A percentile compares a stretch with the other conserved stretches of the same genome.
These are phyloP conservation scores for Lecanicillium sp. DNA, from an alignment of 2,329 filamentous ascomycete species.

Conservation along the genomic window DNA sequence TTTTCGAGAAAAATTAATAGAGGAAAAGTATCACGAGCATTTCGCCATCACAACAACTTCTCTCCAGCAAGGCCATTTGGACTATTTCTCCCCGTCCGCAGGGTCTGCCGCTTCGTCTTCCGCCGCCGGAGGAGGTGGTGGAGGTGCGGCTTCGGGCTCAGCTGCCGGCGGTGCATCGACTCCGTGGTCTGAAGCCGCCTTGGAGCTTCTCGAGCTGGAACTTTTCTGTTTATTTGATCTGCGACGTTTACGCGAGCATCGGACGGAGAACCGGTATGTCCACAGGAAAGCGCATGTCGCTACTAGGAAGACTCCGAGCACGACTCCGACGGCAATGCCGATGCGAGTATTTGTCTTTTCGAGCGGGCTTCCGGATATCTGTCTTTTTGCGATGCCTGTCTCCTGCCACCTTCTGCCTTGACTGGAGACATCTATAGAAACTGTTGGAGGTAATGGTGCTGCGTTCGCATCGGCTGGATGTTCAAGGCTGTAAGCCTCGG, in stretches of 20 bases:
- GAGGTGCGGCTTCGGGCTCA: neutral
- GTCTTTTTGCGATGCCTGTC: slow-evolving; percentile 7
- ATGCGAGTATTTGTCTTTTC: slow-evolving; percentile 32
- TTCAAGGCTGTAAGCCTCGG: slow-evolving; percentile 1
- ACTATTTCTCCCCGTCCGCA: neutral
- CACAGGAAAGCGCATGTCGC: slow-evolving; percentile 28
- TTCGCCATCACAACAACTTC: too few species aligned
- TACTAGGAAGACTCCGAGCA: slow-evolving; percentile 30
- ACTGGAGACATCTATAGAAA: too few species aligned
- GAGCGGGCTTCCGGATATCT: slow-evolving; percentile 14
- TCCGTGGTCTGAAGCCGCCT: slow-evolving; percentile 6
- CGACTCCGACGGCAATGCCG: slow-evolving; percentile 33
- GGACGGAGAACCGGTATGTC: slow-evolving; percentile 29
- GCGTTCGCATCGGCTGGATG: too few species aligned
- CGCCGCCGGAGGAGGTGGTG: neutral
- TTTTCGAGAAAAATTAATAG: too few species aligned
- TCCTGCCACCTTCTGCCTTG: too few species aligned
- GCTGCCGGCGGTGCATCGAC: neutral
- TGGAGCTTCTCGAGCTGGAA: slow-evolving; percentile 26
- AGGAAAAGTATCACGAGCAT: too few species aligned
- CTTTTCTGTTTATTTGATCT: slow-evolving; percentile 20
- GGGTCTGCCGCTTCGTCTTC: neutral
- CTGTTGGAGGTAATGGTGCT: too few species aligned
- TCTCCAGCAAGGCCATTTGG: neutral
- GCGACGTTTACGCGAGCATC: slow-evolving; percentile 21